A percentile compares a stretch with the other conserved stretches of the same genome.
Evolutionary conservation across 2,329 filamentous ascomycete genomes (phyloP).

Genomic region (Boeremia exigua): DNA sequence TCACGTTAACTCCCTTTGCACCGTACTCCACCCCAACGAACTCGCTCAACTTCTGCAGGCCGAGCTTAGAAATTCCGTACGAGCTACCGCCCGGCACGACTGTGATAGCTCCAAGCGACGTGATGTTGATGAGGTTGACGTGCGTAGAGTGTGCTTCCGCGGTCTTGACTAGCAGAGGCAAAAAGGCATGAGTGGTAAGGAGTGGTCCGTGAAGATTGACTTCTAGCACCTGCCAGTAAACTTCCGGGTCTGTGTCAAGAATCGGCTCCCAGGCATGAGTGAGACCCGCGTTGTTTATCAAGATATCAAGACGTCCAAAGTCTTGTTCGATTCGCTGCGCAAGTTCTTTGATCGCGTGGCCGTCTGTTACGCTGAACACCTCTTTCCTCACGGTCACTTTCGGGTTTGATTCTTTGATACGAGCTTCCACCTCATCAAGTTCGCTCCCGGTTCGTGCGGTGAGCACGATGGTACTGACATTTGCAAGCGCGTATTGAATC

Average conservation of each 20-base stretch:
- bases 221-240: constrained; percentile 54
- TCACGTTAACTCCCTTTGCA: constrained; percentile 27
- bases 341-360: constrained; percentile 46
- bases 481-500: constrained; percentile 62
- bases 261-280: constrained; percentile 41
- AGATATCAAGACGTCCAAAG: constrained; percentile 50
- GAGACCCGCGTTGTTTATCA: constrained; percentile 58
- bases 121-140: constrained; percentile 54
- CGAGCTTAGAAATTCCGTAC: constrained; percentile 60
- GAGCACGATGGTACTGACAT: constrained; percentile 60
- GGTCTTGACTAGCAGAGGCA: constrained; percentile 49
- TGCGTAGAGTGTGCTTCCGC: constrained; percentile 42
- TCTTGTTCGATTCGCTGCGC: constrained; percentile 39
- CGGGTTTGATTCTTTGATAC: constrained; percentile 47
- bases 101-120: constrained; percentile 51
- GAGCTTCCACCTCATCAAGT: constrained; percentile 46
- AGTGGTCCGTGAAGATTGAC: constrained; percentile 59
- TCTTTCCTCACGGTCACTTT: constrained; percentile 54
- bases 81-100: constrained; percentile 21
- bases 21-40: constrained; percentile 53
- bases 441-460: constrained; percentile 56
- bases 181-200: constrained; percentile 53
- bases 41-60: constrained; percentile 58
- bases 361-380: constrained; percentile 52
- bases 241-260: constrained; percentile 43